Conservation (phyloP, 768 basidiomycete genomes). For the Mycena leptocephala region DNA sequence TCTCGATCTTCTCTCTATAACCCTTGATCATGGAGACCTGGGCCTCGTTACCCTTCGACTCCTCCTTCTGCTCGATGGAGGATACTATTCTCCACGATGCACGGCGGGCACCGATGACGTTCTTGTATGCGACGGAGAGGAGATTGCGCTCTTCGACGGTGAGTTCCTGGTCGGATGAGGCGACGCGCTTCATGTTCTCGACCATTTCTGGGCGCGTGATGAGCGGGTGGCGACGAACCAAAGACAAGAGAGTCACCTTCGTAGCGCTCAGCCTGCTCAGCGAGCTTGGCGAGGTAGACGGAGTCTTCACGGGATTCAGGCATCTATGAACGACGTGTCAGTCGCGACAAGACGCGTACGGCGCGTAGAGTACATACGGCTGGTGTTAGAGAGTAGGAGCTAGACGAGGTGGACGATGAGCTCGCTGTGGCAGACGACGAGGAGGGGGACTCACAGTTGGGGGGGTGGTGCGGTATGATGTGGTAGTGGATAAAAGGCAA, state of each 20-base stretch:
- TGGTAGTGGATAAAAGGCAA: conserved; percentile 3
- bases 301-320: conserved; percentile 93
- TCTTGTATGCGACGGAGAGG: conserved; percentile 99
- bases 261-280: conserved; percentile 99
- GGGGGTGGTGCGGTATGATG: conserved; percentile 21
- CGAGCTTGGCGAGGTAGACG: conserved; percentile 99
- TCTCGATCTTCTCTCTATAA: conserved; percentile 98
- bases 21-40: conserved; percentile 98
- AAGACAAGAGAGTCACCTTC: conserved; percentile 74
- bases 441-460: conserved; percentile 4
- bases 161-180: conserved; percentile 97
- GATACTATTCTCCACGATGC: conserved; percentile 99
- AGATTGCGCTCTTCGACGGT: conserved; percentile 99
- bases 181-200: conserved; percentile 99
- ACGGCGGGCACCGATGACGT: conserved; percentile 98
- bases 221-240: conserved; percentile 26
- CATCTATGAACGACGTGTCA: conserved; percentile 68
- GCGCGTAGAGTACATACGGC: conserved; percentile 64
- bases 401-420: conserved; percentile 20
- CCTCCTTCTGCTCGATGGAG: conserved; percentile 99
- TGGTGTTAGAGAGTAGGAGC: conserved; percentile 38
- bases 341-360: conserved; percentile 53
- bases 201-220: conserved; percentile 84
- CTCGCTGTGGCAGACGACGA: conserved; percentile 25
- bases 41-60: conserved; percentile 96